Evolutionary conservation across 176 grass and related monocot genomes (phyloP).

Genomic region (Stipa capillata): DNA sequence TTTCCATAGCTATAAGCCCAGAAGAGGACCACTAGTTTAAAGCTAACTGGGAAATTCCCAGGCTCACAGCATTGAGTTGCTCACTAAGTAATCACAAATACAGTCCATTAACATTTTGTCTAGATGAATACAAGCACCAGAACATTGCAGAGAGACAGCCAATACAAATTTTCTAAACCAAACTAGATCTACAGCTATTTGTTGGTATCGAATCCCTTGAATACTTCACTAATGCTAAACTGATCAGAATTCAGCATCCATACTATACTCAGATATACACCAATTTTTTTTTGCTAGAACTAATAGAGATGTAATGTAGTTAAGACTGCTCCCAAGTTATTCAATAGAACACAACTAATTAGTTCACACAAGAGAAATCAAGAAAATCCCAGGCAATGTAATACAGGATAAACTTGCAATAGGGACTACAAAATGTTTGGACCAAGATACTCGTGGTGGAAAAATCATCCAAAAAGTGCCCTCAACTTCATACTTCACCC

Average conservation of each 20-base stretch:
- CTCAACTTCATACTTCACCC: neutral
- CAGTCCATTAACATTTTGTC: neutral
- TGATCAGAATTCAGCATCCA: neutral
- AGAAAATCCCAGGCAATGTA: neutral
- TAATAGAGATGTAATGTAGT: neutral
- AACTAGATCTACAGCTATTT: neutral
- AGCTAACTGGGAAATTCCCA: neutral
- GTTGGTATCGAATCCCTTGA: neutral
- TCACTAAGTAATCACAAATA: neutral
- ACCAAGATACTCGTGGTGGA: neutral
- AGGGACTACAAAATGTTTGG: neutral
- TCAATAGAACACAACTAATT: neutral
- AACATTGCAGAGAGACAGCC: neutral
- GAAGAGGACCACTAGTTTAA: neutral
- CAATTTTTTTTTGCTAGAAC: too few relatives aligned
- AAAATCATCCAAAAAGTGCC: neutral
- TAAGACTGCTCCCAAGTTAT: neutral
- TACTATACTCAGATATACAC: neutral
- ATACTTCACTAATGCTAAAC: neutral
- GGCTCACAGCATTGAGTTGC: neutral
- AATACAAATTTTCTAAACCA: neutral
- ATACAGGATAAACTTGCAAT: neutral
- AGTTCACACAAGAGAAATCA: neutral
- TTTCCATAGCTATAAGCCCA: neutral
- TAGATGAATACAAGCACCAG: neutral